Evolutionary conservation across 176 grass and related monocot species (phyloP), one percentile per base, ranked within the genome.

Genomic region (Cenchrus purpureus): DNA sequence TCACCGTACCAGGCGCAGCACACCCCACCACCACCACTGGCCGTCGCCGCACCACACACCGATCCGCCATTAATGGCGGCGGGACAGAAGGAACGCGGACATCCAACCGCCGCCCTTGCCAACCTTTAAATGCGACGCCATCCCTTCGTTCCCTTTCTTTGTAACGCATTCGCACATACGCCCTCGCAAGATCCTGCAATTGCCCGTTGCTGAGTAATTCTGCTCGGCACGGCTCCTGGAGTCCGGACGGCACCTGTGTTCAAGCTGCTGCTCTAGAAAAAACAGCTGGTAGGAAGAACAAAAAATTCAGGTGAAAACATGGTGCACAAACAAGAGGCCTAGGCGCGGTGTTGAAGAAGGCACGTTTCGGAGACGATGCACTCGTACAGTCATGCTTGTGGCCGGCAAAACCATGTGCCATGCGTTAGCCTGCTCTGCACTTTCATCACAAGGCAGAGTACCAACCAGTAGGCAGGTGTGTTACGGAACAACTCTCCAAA

Each of bases 1-100:
- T 32, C 31, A 32, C 31, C 31, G 31, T 32, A 32, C 31, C 31
- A 32, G 31, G 31, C 31, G 2, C 31, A 32, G 31, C 31, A 32
- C 31, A 2, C 31, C 31, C 31, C 31, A 32, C 31, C 31, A 16
- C 29, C 16, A 7, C 32, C 57, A 56, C 51, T 51, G 52, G 29
- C 52, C 73, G 73, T 69, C 67, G 15, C 40, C 67, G 37, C 73
- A 45, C 77, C 73, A 62, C 71, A 59, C 78, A 59, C 85, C 85
- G 25, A 50, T 82, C 51, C 51, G 19, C 52, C 86, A 82, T 87
- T 69, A 82, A 82, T 67, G 37, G 37, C 9, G 42, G 44, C 45
- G 65, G 49, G 51, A 70, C 51, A 57, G 29, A 70, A 52, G 12
- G 79, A 68, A 56, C 28, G 79, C 34, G 48, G 61, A 20, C 62